These are phyloP conservation scores for Cercophora scortea DNA, from an alignment of 495 filamentous ascomycete genomes.

Conservation along the genomic window DNA sequence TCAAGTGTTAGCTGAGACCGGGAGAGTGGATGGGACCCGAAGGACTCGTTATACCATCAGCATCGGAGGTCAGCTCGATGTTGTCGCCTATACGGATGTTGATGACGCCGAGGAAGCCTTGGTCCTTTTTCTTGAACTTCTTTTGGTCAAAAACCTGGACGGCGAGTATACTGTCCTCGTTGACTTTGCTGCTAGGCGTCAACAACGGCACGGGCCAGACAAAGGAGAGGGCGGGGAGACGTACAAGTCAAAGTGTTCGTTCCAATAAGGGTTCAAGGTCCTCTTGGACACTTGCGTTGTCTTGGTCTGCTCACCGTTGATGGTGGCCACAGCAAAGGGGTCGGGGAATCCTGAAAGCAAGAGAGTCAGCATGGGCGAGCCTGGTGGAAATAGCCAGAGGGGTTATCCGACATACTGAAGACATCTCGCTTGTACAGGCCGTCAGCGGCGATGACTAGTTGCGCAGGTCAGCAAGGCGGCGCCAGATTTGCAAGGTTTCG, in stretches of 20 bases:
- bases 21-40: background rate
- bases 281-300: constrained; percentile 94
- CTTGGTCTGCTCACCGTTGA: constrained; percentile 92
- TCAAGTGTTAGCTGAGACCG: background rate
- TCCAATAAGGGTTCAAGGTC: constrained; percentile 98
- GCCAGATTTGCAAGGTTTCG: background rate
- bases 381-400: background rate
- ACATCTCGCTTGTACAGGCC: constrained; percentile 98
- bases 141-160: constrained; percentile 99
- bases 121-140: constrained; percentile 99
- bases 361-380: background rate
- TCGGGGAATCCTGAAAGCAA: constrained; percentile 77
- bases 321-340: constrained; percentile 93
- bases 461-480: constrained; percentile 10
- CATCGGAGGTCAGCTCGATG: constrained; percentile 79
- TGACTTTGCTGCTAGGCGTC: constrained; percentile 56
- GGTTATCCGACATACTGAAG: constrained; percentile 61
- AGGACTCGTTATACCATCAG: constrained; percentile 64
- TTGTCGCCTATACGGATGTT: constrained; percentile 92
- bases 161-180: constrained; percentile 90
- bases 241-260: constrained; percentile 96
- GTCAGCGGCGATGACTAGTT: constrained; percentile 93
- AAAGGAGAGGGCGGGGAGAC: constrained; percentile 12
- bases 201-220: constrained; percentile 7
- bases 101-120: constrained; percentile 95